Evolutionary conservation across 306 rosid genomes (phyloP), one percentile per base, ranked within the genome.

Genomic region (Rosa lucieae): DNA sequence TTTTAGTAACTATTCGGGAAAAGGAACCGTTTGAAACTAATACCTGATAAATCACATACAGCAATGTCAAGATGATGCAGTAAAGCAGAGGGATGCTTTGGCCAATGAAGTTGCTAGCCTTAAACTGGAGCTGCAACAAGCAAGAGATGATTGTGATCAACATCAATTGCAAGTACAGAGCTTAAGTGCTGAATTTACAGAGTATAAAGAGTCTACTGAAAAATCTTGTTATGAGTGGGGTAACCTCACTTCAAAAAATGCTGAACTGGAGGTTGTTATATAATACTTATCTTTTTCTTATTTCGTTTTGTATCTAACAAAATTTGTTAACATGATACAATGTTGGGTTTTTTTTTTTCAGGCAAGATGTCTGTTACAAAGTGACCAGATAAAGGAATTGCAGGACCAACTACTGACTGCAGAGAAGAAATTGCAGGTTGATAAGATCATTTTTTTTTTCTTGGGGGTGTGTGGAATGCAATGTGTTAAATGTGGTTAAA

Each of bases 41-140:
- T 29, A 47, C 79, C 79, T 78, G 55, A 70, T 88, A 76, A 78
- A 70, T 73, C 72, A 21, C 66, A 48, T 58, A 37, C 74, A 95
- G 99, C 72, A 93, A 82, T 90, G 97, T 83, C 98, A 93, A 86
- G 99, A 93, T 56, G 99, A 95, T 67, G 98, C 99, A 35, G 80
- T 88, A 55, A 95, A 88, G 87, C 97, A 91, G 80, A 95, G 93
- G 86, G 99, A 93, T 65, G 87, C 88, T 40, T 82, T 95, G 88
- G 85, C 87, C 67, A 81, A 89, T 56, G 99, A 95, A 79, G 87
- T 84, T 79, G 82, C 89, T 17, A 79, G 86, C 80, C 92, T 93
- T 76, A 86, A 93, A 71, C 58, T 79, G 78, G 99, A 95, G 83
- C 78, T 95, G 80, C 92, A 87, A 79, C 97, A 89, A 84, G 96